Base-by-base conservation (phyloP, 148 eudicot species). In the Bassia scoparia region DNA sequence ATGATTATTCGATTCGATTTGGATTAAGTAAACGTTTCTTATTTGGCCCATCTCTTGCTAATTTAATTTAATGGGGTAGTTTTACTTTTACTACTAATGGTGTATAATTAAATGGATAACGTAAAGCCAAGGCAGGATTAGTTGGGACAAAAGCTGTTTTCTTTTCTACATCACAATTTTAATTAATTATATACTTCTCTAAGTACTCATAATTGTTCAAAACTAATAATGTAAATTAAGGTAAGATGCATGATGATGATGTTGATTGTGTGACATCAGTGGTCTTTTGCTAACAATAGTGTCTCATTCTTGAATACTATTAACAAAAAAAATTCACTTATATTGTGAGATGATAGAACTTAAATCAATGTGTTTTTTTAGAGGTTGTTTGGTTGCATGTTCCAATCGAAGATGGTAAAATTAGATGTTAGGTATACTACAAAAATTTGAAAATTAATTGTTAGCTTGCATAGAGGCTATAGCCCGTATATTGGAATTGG, bases 21-120 rank as follows among this genome's bases (percentile, higher is more conserved):
- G 27, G 74, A 58, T 76, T 30, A 59, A 54, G 73, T 30, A 43
- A 29, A 67, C 27, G 54, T 8, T 48, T 29, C 5, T 59, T n/a
- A n/a, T n/a, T 75, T 64, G 67, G 67, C 59, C 55, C 70, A 43
- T 34, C 0, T 37, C 29, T 4, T 41, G n/a, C n/a, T n/a, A n/a
- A 37, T 54, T 49, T 31, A 26, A 55, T 12, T 55, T 44, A 26
- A 58, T 43, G 29, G 50, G 18, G 31, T n/a, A 41, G n/a, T 21
- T 4, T 59, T 76, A 60, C 38, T 59, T 60, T 75, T 27, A n/a
- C n/a, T n/a, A n/a, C n/a, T n/a, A 41, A 38, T 30, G 54, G 64
- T 53, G 33, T 29, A 67, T 38, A 59, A 69, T 67, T 35, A 77
- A 77, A 69, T 78, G 69, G 74, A 79, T 61, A 69, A 69, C 46